These are phyloP conservation scores for Candida coquimbonensis DNA, from an alignment of 805 yeast species.

Conservation along the genomic window DNA sequence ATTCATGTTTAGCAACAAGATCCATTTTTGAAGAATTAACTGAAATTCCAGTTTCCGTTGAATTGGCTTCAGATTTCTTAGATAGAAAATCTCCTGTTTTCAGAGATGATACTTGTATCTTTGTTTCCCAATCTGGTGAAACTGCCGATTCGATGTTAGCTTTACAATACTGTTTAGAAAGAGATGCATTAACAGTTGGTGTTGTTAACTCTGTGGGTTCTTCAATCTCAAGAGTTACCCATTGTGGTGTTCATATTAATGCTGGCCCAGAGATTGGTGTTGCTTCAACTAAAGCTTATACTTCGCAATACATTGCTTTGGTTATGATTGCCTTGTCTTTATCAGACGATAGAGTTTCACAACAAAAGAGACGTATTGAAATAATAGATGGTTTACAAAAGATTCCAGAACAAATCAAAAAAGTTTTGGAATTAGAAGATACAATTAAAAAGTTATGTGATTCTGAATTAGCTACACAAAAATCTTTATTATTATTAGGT, in stretches of 20 bases:
- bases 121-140: constrained; percentile 98
- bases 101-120: constrained; percentile 95
- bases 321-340: constrained; percentile 96
- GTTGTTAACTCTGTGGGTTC: constrained; percentile 98
- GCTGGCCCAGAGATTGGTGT: constrained; percentile 99
- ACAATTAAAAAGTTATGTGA: constrained; percentile 71
- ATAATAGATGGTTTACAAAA: constrained; percentile 79
- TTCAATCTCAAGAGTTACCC: constrained; percentile 91
- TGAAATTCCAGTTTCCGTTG: constrained; percentile 89
- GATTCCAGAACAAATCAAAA: constrained; percentile 80
- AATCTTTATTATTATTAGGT: constrained; percentile 84
- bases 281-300: constrained; percentile 97
- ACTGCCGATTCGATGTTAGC: constrained; percentile 97
- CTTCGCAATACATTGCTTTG: constrained; percentile 94
- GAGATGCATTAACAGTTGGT: constrained; percentile 97
- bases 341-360: constrained; percentile 84
- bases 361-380: constrained; percentile 66
- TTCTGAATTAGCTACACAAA: constrained; percentile 65
- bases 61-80: constrained; percentile 88
- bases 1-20: constrained; percentile 95
- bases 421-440: constrained; percentile 66
- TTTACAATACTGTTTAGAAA: constrained; percentile 87
- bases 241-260: constrained; percentile 98
- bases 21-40: constrained; percentile 94
- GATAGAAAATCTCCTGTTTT: constrained; percentile 96